Evolutionary conservation across 305 asterid genomes (phyloP).

Genomic region (Fraxinus latifolia): DNA sequence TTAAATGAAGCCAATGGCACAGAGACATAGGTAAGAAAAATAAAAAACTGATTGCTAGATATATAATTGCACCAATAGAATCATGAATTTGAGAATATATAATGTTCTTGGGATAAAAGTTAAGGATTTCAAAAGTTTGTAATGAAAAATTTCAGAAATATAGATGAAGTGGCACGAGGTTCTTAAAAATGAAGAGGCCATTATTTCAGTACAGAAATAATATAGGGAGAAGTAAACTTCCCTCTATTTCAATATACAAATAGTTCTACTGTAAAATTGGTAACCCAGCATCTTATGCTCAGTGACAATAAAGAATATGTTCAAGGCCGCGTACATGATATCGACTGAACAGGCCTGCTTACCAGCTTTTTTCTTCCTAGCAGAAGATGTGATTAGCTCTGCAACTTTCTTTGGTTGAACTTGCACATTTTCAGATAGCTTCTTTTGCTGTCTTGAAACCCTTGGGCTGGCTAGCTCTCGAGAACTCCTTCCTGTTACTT

Average conservation of each 20-base stretch:
- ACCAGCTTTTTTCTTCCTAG: conserved; percentile 85
- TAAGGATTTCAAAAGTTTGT: neutral
- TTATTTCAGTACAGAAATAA: neutral
- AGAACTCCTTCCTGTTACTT: conserved; percentile 47
- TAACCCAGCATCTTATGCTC: conserved; percentile 13
- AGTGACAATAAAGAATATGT: neutral
- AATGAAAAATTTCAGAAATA: conserved; percentile 12
- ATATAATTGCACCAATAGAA: conserved; percentile 14
- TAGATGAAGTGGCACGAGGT: conserved; percentile 7
- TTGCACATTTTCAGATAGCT: conserved; percentile 54
- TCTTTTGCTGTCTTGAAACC: conserved; percentile 65
- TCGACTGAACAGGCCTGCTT: conserved; percentile 21
- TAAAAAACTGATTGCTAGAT: neutral
- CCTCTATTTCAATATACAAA: conserved; percentile 1
- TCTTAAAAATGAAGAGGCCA: neutral
- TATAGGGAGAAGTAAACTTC: neutral
- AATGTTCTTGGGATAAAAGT: neutral
- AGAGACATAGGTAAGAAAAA: conserved; percentile 8
- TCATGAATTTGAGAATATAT: conserved; percentile 1
- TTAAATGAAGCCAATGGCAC: conserved; percentile 4
- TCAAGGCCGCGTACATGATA: conserved; percentile 5
- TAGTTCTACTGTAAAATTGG: neutral
- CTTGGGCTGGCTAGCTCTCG: conserved; percentile 61
- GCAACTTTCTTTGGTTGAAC: conserved; percentile 63
- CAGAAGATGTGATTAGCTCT: conserved; percentile 80